These are phyloP conservation scores for Pythium pyrilobum DNA, from an alignment of 352 stramenopile genomes.

Conservation along the genomic window DNA sequence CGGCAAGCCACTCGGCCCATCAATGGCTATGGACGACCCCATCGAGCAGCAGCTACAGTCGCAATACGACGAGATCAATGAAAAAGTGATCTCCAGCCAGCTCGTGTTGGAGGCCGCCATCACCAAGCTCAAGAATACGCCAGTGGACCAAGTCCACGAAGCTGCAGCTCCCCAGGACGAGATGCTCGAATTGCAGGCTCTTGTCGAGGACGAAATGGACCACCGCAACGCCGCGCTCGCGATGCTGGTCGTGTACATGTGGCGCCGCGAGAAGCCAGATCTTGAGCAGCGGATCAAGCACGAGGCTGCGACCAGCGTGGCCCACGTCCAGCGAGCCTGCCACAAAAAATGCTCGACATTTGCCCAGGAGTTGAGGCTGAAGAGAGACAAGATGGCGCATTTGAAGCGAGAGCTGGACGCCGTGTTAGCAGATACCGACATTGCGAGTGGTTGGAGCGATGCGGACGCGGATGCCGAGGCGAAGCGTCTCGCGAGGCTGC, in stretches of 20 bases:
- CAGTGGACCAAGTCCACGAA: conserved; percentile 15
- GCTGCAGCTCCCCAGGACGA: conserved; percentile 28
- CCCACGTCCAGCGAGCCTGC: conserved; percentile 1
- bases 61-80: conserved; percentile 9
- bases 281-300: neutral
- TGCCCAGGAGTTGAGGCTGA: neutral
- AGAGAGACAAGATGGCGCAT: neutral
- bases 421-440: neutral
- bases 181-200: conserved; percentile 31
- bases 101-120: conserved; percentile 27
- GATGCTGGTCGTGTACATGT: conserved; percentile 29
- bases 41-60: conserved; percentile 6
- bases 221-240: conserved; percentile 34
- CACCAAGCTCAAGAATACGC: conserved; percentile 12
- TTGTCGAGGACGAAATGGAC: conserved; percentile 30
- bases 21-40: conserved; percentile 29
- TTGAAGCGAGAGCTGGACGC: neutral
- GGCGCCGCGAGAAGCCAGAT: neutral
- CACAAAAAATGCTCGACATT: conserved; percentile 2
- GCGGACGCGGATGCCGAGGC: neutral
- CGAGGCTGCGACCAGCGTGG: neutral
- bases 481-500: neutral
- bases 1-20: neutral
- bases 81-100: conserved; percentile 20
- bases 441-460: neutral